Conservation (phyloP, 352 stramenopile species). For the Phytophthora podocarpi region DNA sequence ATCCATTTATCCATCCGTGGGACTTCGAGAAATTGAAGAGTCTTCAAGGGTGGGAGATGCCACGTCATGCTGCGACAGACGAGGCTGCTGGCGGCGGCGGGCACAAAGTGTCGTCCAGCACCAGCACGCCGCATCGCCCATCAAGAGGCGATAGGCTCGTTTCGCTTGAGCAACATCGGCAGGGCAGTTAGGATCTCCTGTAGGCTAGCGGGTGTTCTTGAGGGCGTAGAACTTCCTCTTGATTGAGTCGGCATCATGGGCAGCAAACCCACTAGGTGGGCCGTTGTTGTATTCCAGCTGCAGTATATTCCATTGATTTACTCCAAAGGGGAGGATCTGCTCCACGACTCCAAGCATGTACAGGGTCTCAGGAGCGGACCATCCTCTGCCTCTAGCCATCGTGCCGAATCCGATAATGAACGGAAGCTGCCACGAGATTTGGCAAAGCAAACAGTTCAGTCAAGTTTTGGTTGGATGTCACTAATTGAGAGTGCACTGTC, state of each 20-base stretch:
- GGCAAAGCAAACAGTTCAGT: too few relatives aligned
- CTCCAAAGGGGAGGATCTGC: conserved; percentile 4
- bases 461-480: too few relatives aligned
- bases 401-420: background rate
- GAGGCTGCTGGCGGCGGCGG: too few relatives aligned
- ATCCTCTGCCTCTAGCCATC: background rate
- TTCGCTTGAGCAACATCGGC: conserved; percentile 4
- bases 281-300: conserved; percentile 4
- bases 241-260: background rate
- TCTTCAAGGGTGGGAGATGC: too few relatives aligned
- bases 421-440: too few relatives aligned
- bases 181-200: background rate
- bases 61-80: too few relatives aligned
- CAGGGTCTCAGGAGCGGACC: background rate
- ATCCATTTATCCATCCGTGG: too few relatives aligned
- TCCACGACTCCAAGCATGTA: conserved; percentile 12
- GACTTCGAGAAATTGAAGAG: too few relatives aligned
- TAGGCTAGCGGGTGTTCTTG: conserved; percentile 10
- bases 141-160: background rate
- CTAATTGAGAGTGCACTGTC: too few relatives aligned
- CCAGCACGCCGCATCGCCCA: too few relatives aligned
- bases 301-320: conserved; percentile 9
- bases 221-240: conserved; percentile 4
- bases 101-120: too few relatives aligned
- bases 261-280: background rate